Conservation (phyloP, 306 rosid genomes). For the Cotoneaster glaucophyllus region DNA sequence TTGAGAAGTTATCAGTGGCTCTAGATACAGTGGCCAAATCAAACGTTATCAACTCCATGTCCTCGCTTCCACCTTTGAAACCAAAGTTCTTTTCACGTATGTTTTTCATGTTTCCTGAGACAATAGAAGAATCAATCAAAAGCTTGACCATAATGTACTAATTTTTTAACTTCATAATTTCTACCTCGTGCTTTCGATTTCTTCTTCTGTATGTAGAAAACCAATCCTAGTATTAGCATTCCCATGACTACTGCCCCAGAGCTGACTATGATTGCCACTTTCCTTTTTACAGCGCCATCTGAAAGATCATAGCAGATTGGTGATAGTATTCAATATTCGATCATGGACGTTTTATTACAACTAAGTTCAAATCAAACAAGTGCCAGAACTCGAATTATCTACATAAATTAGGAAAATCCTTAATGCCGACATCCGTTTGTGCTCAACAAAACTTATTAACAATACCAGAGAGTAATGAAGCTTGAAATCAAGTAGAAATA, state of each 20-base stretch:
- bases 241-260: neutral
- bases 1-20: conserved; percentile 13
- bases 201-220: neutral
- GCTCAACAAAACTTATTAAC: neutral
- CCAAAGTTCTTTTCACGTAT: too few relatives aligned
- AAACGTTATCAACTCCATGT: conserved; percentile 6
- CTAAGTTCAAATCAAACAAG: neutral
- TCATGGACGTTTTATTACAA: too few relatives aligned
- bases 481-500: conserved; percentile 19
- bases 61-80: conserved; percentile 11
- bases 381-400: too few relatives aligned
- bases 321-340: neutral
- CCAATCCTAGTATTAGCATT: neutral
- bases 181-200: neutral
- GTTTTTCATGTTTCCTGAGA: too few relatives aligned
- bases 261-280: neutral
- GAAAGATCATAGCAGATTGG: neutral
- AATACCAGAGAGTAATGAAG: neutral
- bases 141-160: neutral
- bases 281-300: neutral
- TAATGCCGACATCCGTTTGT: neutral
- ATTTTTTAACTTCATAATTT: neutral
- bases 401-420: neutral
- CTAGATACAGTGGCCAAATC: neutral
- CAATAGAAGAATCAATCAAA: neutral